Base-by-base conservation (phyloP, 1,284 basidiomycete species). In the Heliocybe sulcata region DNA sequence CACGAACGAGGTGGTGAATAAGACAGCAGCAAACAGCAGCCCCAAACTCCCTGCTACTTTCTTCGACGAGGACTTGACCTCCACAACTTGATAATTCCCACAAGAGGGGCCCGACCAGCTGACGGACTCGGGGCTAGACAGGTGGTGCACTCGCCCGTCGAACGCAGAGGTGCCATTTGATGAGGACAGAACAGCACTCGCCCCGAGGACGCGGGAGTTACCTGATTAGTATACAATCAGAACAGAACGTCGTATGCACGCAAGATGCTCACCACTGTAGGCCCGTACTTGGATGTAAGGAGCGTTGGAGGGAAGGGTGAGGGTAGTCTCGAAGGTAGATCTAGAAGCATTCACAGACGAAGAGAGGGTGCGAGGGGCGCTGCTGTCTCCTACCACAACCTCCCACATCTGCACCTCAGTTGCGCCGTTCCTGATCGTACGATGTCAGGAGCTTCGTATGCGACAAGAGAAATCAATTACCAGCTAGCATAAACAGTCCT, bases 401-500 rank as follows among this genome's bases (percentile, higher is more conserved):
- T 49, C 47, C 47, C 47, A 49, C 47, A 29, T 29, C 27, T 49
- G 47, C 14, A 49, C 47, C 20, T 49, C 47, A 8, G 47, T 49
- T 11, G 47, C 47, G n/a, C 47, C 47, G 47, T 49, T 49, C 47
- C 47, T 49, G 25, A 31, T 12, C 4, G 29, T 31, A 12, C 6
- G 29, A 31, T 31, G 29, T 31, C 29, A 31, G 29, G 12, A 12
- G 25, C 20, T 4, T 49, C 14, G 22, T 22, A 25, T 29, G 25
- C 47, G 12, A 8, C n/a, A n/a, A 6, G 14, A 8, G 20, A 29
- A 22, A 8, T 20, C n/a, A 29, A 49, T 26, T 22, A 49, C 47
- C 47, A 49, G n/a, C 47, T 49, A n/a, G 22, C 47, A 26, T 49
- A 49, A 16, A 49, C 20, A 25, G 22, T 49, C n/a, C 47, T 49